Conservation (phyloP, 2,329 filamentous ascomycete species). For the Talaromyces sp. region DNA sequence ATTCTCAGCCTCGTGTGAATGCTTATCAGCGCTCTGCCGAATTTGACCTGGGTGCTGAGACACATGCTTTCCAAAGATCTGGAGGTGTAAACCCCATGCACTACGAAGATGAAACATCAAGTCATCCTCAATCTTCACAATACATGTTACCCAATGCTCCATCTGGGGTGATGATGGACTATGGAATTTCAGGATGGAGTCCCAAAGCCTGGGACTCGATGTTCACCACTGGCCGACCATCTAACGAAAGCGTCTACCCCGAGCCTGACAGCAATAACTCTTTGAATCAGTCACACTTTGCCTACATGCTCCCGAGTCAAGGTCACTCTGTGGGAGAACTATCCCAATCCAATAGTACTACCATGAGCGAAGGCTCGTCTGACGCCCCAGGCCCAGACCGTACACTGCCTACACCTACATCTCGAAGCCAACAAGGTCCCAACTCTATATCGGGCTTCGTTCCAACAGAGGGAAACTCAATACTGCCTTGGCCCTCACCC, state of each 20-base stretch:
- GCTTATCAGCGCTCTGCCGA: slow-evolving; percentile 25
- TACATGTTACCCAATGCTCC: slow-evolving; percentile 41
- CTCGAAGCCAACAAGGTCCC: slow-evolving; percentile 25
- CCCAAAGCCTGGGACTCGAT: slow-evolving; percentile 34
- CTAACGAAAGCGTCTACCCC: slow-evolving; percentile 30
- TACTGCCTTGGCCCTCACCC: slow-evolving; percentile 15
- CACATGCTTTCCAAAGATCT: slow-evolving; percentile 26
- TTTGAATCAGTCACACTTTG: slow-evolving; percentile 25
- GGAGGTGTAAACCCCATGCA: slow-evolving; percentile 25
- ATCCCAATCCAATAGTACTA: slow-evolving; percentile 25
- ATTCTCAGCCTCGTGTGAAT: slow-evolving; percentile 21
- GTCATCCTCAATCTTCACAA: slow-evolving; percentile 38
- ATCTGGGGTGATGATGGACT: slow-evolving; percentile 32
- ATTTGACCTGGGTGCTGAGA: slow-evolving; percentile 31
- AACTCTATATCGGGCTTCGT: slow-evolving; percentile 13
- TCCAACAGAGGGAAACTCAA: slow-evolving; percentile 17
- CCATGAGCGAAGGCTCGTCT: slow-evolving; percentile 4
- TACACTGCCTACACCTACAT: slow-evolving; percentile 37
- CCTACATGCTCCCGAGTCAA: neutral
- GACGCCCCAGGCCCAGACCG: slow-evolving; percentile 34
- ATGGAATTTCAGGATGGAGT: slow-evolving; percentile 30
- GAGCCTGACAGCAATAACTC: slow-evolving; percentile 31
- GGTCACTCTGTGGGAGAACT: slow-evolving; percentile 18
- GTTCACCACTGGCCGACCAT: slow-evolving; percentile 23
- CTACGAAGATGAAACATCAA: slow-evolving; percentile 39